phyloP scores from a whole-genome alignment of 2,329 filamentous ascomycete genomes.

The Xylariaceae sp. region DNA sequence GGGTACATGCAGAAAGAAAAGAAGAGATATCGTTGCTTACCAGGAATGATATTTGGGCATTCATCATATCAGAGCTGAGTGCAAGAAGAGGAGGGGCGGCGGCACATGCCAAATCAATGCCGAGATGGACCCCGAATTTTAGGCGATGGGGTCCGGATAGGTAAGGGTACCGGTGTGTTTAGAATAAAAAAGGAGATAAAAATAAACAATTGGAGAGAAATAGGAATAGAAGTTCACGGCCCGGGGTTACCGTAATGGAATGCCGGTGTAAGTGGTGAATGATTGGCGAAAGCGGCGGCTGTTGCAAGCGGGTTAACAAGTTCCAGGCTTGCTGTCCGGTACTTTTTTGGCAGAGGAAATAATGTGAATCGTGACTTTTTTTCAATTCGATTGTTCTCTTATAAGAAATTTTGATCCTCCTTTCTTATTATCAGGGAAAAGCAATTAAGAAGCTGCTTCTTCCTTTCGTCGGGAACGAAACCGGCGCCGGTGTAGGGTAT shows the following conservation, averaged over 20 bases:
- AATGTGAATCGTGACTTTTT: slow-evolving; percentile 1
- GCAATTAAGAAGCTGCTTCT: not conserved
- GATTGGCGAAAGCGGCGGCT: slow-evolving; percentile 7
- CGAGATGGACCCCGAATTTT: slow-evolving; percentile 24
- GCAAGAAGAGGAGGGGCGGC: slow-evolving; percentile 8
- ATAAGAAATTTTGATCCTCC: not conserved
- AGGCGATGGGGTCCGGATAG: slow-evolving; percentile 23
- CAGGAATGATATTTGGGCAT: slow-evolving; percentile 34
- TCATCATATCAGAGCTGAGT: slow-evolving; percentile 29
- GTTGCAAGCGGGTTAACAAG: slow-evolving; percentile 3
- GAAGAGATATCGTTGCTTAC: slow-evolving; percentile 23
- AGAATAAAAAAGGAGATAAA: slow-evolving; percentile 10
- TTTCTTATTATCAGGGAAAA: not conserved
- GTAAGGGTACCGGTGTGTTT: not conserved
- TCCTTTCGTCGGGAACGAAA: slow-evolving; percentile 2
- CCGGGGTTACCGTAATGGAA: slow-evolving; percentile 19
- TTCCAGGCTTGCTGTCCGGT: slow-evolving; percentile 1
- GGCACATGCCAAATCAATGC: slow-evolving; percentile 17
- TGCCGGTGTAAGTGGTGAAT: slow-evolving; percentile 22
- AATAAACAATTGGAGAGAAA: not conserved
- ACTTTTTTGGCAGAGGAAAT: slow-evolving; percentile 1
- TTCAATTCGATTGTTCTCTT: slow-evolving; percentile 3
- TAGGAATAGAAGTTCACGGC: slow-evolving; percentile 16
- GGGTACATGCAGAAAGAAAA: not conserved
- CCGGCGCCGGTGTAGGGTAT: slow-evolving; percentile 6